A percentile compares a stretch with the other conserved stretches of the same genome.
phyloP scores from a whole-genome alignment of 139 green algal species.

The Chlorella sp. region DNA sequence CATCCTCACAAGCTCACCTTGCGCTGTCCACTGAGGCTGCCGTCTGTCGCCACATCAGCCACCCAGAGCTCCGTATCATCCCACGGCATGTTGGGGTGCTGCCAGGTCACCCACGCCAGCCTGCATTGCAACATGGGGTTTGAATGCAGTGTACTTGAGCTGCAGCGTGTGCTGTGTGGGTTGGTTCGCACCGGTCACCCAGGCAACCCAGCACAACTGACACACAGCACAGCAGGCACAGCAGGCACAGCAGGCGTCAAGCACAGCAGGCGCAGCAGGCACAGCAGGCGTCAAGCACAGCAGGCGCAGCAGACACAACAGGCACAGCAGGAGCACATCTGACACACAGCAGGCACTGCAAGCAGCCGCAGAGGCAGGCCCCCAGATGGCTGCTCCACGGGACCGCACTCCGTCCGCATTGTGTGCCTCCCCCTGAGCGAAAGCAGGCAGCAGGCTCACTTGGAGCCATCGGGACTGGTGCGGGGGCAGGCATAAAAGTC shows the following conservation, averaged over 20 bases:
- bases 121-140: not conserved
- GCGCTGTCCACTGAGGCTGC: slow-evolving; percentile 17
- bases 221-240: too few relatives aligned
- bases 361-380: not conserved
- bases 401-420: too few relatives aligned
- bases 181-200: not conserved
- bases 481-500: slow-evolving; percentile 77
- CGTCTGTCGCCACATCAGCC: slow-evolving; percentile 50
- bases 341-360: not conserved
- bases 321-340: not conserved
- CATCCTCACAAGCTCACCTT: slow-evolving; percentile 10
- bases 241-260: not conserved
- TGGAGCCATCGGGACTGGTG: slow-evolving; percentile 58
- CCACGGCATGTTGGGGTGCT: slow-evolving; percentile 84
- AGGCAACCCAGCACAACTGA: not conserved
- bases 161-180: not conserved
- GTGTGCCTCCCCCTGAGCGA: too few relatives aligned
- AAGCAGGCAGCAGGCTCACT: not conserved
- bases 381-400: not conserved
- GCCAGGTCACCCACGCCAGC: slow-evolving; percentile 75
- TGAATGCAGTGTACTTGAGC: too few relatives aligned
- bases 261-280: not conserved
- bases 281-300: not conserved
- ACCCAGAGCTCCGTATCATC: slow-evolving; percentile 67
- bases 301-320: not conserved